These are phyloP conservation scores for Solanum hybrid DNA, from an alignment of 305 asterid species.

Conservation along the genomic window DNA sequence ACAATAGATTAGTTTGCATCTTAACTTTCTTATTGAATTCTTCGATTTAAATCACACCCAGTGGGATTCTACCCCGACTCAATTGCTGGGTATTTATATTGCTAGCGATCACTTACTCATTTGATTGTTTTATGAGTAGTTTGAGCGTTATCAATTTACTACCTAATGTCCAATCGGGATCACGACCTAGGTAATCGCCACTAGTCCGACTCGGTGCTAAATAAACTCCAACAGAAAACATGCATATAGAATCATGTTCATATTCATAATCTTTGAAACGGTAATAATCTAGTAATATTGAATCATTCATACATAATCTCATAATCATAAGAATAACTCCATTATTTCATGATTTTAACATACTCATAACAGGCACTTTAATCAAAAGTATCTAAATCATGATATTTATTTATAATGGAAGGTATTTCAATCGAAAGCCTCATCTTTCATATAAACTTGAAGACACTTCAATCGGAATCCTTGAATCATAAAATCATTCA, in stretches of 20 bases:
- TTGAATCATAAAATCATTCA: not conserved
- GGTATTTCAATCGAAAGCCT: not conserved
- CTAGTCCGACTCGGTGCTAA: not conserved
- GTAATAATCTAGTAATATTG: not conserved
- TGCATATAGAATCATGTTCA: not conserved
- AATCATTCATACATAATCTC: not conserved
- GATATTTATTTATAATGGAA: not conserved
- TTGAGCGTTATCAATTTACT: not conserved
- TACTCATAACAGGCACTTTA: no score
- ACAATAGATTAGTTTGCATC: not conserved
- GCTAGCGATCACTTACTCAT: not conserved
- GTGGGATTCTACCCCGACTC: not conserved
- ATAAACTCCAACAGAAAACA: not conserved
- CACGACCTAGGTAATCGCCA: not conserved
- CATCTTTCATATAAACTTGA: not conserved
- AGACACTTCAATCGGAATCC: not conserved
- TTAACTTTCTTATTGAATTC: no score
- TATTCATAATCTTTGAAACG: no score
- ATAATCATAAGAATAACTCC: not conserved
- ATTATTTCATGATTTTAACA: not conserved
- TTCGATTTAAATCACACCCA: not conserved
- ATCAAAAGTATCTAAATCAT: not conserved
- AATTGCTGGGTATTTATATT: not conserved
- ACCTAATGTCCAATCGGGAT: not conserved
- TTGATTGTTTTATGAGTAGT: not conserved